These are phyloP conservation scores for Penicillium sp. DNA, from an alignment of 2,329 filamentous ascomycete species.

Conservation along the genomic window DNA sequence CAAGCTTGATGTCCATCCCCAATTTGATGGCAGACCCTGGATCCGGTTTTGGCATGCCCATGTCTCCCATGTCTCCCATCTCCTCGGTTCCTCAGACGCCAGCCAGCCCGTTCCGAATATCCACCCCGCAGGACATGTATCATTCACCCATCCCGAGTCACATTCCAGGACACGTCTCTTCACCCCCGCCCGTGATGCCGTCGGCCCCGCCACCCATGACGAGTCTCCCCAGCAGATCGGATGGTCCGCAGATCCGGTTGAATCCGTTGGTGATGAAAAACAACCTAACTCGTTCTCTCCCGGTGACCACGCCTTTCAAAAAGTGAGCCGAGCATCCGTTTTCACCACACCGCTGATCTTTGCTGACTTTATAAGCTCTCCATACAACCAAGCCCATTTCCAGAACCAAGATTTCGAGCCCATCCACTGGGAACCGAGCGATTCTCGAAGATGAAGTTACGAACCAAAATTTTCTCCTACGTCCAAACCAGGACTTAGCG, in stretches of 20 bases:
- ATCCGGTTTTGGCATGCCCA: conserved; percentile 25
- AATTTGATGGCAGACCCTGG: conserved; percentile 37
- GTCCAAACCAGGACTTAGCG: conserved; percentile 8
- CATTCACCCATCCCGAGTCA: conserved; percentile 28
- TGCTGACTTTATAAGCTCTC: conserved; percentile 30
- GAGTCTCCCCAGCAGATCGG: conserved; percentile 30
- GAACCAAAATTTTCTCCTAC: neutral
- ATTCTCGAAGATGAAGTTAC: conserved; percentile 28
- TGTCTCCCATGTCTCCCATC: conserved; percentile 25
- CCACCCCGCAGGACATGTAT: conserved; percentile 34
- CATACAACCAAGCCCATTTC: conserved; percentile 45
- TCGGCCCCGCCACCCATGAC: conserved; percentile 32
- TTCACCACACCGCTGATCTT: neutral
- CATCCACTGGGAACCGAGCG: conserved; percentile 42
- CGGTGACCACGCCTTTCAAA: conserved; percentile 39
- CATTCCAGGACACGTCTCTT: conserved; percentile 24
- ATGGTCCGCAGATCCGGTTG: conserved; percentile 40
- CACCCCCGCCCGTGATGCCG: conserved; percentile 24
- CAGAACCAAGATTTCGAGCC: conserved; percentile 45
- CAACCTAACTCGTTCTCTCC: conserved; percentile 38
- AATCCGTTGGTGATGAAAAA: conserved; percentile 41
- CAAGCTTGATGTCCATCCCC: conserved; percentile 40
- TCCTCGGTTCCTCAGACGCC: conserved; percentile 28
- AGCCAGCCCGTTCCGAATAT: conserved; percentile 29
- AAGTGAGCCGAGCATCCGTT: conserved; percentile 35